Evolutionary conservation across 208 protist species (phyloP), one percentile per base, ranked within the genome.

Genomic region (Leptomonas pyrrhocoris): DNA sequence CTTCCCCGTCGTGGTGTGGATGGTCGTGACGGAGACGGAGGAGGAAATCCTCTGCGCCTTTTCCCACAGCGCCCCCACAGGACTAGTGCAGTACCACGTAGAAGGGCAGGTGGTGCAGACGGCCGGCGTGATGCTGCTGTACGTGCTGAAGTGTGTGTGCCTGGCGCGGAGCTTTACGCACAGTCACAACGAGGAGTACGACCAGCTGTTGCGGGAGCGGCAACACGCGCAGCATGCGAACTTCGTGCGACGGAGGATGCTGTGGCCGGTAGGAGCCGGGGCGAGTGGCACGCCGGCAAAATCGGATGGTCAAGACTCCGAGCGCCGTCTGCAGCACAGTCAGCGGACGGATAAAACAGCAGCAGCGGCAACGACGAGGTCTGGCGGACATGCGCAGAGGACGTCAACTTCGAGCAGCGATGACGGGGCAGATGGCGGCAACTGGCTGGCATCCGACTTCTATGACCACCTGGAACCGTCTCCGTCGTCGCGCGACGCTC

Each of bases 51-150:
- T 94, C 23, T 96, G 92, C 62, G 86, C 81, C 38, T 96, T 94
- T 70, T 68, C 80, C 12, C 51, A 67, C 4, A 73, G 53, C 27
- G 60, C 77, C 2, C 87, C 89, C 16, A 82, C 72, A 34, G 74
- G 72, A 12, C 92, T 85, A n/a, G 83, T 96, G 62, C 83, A 80
- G 36, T 94, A 96, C 75, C 78, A 85, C 70, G 63, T 96, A 3
- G 89, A 94, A 64, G 85, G 88, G 11, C 89, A 96, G 69, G 84
- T 96, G 50, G 80, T 95, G 62, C 74, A 70, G 43, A 70, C 46
- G 31, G 75, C 68, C 38, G 28, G 68, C 12, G 66, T 62, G 19
- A 74, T 78, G 6, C 65, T 89, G 46, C 83, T 96, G 7, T 94
- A 94, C 79, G 88, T 89, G 16, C 49, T 94, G 8, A 74, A 79